Evolutionary conservation across 495 filamentous ascomycete genomes (phyloP), one percentile per base, ranked within the genome.

Genomic region (Amphirosellinia nigrospora): DNA sequence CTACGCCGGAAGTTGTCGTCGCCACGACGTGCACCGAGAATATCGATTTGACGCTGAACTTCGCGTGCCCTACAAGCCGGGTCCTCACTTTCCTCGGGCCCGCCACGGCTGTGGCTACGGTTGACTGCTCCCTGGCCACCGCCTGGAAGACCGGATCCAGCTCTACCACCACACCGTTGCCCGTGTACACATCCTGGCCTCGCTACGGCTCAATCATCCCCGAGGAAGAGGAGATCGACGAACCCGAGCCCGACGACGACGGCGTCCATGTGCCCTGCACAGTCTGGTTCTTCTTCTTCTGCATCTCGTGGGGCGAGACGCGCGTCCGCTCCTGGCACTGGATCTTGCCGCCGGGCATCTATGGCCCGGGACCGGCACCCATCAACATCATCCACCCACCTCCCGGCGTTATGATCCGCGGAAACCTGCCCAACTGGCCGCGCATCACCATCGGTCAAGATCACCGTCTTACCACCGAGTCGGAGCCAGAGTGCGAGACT

Each of bases 211-310:
- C 4, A 1, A 64, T 64, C 21, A 34, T 11, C 26, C 60, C 60
- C 15, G 21, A 11, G 0, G n/a, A 16, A 3, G n/a, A 6, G 45
- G 38, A 4, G 6, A 23, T 60, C n/a, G 46, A 68, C n/a, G 15
- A 64, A 26, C 53, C 62, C 53, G 39, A 69, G 43, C 48, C 46
- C 8, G 21, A n/a, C 2, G 64, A 62, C 59, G 64, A 65, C 41
- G 70, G 72, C 28, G 59, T 70, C 10, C 9, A 26, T 43, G 23
- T 61, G 34, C 39, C 30, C 7, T 71, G 68, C 63, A 70, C 21
- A 3, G 21, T 52, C 6, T 74, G 69, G 69, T 74, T 75, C 61
- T 74, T 74, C 45, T 67, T 73, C 55, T 32, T 50, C n/a, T 73
- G 50, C 23, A 70, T 73, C 19, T 70, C 63, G 21, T 65, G 46